phyloP scores from a whole-genome alignment of 208 protist species.

The Leishmania lainsoni region DNA sequence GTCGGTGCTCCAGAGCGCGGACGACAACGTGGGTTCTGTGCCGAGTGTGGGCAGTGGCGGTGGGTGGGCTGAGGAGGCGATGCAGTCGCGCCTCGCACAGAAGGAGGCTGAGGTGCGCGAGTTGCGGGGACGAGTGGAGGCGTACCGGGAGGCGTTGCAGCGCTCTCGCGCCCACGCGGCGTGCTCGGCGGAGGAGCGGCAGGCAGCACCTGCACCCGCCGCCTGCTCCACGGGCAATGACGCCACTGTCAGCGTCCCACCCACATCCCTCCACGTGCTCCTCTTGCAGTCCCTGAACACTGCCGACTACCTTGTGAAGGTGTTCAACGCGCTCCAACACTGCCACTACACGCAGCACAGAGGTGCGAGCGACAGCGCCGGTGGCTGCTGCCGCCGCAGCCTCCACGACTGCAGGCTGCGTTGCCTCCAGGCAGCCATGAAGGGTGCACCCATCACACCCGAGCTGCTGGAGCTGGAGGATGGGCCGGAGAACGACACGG shows the following conservation, averaged over 20 bases:
- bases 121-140: constrained; percentile 47
- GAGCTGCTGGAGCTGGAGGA: constrained; percentile 31
- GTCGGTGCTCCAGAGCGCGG: background rate
- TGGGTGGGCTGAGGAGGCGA: constrained; percentile 12
- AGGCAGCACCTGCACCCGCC: background rate
- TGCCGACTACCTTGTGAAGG: constrained; percentile 70
- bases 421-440: constrained; percentile 55
- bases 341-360: constrained; percentile 38
- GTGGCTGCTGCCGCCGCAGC: constrained; percentile 34
- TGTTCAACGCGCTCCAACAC: constrained; percentile 74
- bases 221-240: background rate
- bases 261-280: constrained; percentile 34
- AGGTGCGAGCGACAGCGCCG: background rate
- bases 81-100: constrained; percentile 21
- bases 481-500: constrained; percentile 35
- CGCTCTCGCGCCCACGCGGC: constrained; percentile 11
- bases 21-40: background rate
- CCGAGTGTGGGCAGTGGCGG: background rate
- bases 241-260: constrained; percentile 4
- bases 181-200: background rate
- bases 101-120: constrained; percentile 40
- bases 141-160: constrained; percentile 51
- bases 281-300: constrained; percentile 52
- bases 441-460: constrained; percentile 38
- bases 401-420: constrained; percentile 41